Evolutionary conservation across 768 basidiomycete genomes (phyloP).

Genomic region (Wakefieldia striispora): DNA sequence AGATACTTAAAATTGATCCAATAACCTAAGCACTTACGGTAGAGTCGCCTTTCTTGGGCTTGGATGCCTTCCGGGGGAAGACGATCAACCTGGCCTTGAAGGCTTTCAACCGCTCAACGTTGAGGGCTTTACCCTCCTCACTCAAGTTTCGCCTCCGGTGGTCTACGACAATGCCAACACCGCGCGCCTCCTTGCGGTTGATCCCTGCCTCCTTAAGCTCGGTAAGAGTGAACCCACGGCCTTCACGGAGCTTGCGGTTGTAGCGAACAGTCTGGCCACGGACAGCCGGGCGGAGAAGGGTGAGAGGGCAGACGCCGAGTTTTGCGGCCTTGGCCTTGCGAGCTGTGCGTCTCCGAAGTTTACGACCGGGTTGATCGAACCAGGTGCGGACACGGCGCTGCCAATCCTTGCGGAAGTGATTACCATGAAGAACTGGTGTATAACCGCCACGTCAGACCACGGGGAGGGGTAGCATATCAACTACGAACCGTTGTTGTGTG

Average conservation of each 20-base stretch:
- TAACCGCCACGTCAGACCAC: conserved; percentile 8
- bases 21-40: conserved; percentile 51
- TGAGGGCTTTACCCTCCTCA: conserved; percentile 94
- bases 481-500: conserved; percentile 34
- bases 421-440: conserved; percentile 75
- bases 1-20: not conserved
- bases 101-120: conserved; percentile 89
- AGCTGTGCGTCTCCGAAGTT: conserved; percentile 90
- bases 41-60: conserved; percentile 95
- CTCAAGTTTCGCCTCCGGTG: conserved; percentile 95
- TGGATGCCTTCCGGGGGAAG: conserved; percentile 94
- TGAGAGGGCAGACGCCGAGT: conserved; percentile 89
- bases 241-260: conserved; percentile 96
- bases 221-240: conserved; percentile 91
- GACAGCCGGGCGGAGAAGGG: conserved; percentile 94
- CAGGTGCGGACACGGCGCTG: conserved; percentile 94
- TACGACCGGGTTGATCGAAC: conserved; percentile 99
- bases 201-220: conserved; percentile 97
- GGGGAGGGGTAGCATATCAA: conserved; percentile 25
- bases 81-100: conserved; percentile 93
- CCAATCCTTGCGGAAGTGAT: conserved; percentile 99
- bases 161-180: conserved; percentile 94
- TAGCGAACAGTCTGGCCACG: conserved; percentile 95
- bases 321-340: conserved; percentile 88
- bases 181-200: conserved; percentile 87